phyloP scores from a whole-genome alignment of 78 protist genomes.

The Mastigamoeba balamuthi region DNA sequence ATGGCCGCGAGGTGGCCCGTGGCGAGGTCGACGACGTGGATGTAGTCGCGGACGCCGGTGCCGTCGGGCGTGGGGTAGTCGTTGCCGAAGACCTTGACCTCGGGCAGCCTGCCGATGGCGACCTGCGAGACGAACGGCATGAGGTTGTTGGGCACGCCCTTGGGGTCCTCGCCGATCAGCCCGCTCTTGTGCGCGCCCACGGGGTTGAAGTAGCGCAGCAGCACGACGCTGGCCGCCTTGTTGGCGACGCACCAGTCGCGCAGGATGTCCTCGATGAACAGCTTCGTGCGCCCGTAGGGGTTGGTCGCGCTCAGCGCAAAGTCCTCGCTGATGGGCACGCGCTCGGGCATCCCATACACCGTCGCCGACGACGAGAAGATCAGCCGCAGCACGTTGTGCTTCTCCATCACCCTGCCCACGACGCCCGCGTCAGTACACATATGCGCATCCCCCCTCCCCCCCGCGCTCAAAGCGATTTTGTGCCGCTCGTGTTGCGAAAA shows the following conservation, averaged over 20 bases:
- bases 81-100: conserved; percentile 81
- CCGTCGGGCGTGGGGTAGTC: conserved; percentile 96
- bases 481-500: too few relatives aligned
- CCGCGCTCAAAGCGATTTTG: too few relatives aligned
- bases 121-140: conserved; percentile 87
- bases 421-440: background rate
- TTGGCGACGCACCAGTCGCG: conserved; percentile 22
- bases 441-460: background rate
- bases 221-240: conserved; percentile 29
- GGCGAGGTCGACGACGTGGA: conserved; percentile 93
- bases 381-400: conserved; percentile 34
- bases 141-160: conserved; percentile 85
- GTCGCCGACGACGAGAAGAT: conserved; percentile 96
- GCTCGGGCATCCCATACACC: conserved; percentile 82
- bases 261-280: conserved; percentile 81
- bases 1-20: conserved; percentile 83
- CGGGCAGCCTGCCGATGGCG: background rate
- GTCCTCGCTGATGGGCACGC: conserved; percentile 64
- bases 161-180: conserved; percentile 95
- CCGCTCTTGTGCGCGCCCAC: conserved; percentile 94
- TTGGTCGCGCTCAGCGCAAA: conserved; percentile 62
- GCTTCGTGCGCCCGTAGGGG: conserved; percentile 96
- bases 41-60: conserved; percentile 96
- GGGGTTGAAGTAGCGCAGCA: conserved; percentile 97
- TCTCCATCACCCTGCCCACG: conserved; percentile 55